Conservation (phyloP, 2,329 filamentous ascomycete genomes). For the Alternaria sp. region DNA sequence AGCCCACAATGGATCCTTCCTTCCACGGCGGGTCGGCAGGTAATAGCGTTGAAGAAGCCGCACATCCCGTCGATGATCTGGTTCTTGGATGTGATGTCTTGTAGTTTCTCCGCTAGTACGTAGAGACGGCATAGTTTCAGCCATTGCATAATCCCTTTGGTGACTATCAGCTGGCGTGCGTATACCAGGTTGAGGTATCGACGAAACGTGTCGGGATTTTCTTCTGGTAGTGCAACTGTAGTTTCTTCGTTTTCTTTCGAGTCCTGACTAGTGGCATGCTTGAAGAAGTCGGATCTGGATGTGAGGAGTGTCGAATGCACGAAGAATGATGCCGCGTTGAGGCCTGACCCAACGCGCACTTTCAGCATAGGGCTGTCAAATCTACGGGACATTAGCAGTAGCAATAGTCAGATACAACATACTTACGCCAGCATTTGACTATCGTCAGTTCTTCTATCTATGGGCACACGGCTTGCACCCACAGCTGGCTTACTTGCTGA, state of each 20-base stretch:
- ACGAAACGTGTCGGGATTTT: fast-evolving
- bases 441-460: neutral
- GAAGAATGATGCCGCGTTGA: fast-evolving
- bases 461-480: too few species aligned
- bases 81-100: neutral
- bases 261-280: neutral
- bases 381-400: neutral
- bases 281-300: neutral
- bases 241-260: too few species aligned
- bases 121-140: neutral
- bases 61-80: neutral
- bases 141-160: fast-evolving
- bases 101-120: neutral
- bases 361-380: neutral
- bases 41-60: fast-evolving
- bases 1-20: too few species aligned
- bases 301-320: fast-evolving
- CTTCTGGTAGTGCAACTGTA: neutral
- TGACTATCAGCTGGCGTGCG: neutral
- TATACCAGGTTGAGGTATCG: neutral
- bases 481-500: too few species aligned
- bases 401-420: too few species aligned
- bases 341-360: neutral
- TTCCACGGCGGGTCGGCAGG: neutral
- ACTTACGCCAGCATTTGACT: neutral